These are phyloP conservation scores for Aspergillus piperis DNA, from an alignment of 2,329 filamentous ascomycete genomes.

Conservation along the genomic window DNA sequence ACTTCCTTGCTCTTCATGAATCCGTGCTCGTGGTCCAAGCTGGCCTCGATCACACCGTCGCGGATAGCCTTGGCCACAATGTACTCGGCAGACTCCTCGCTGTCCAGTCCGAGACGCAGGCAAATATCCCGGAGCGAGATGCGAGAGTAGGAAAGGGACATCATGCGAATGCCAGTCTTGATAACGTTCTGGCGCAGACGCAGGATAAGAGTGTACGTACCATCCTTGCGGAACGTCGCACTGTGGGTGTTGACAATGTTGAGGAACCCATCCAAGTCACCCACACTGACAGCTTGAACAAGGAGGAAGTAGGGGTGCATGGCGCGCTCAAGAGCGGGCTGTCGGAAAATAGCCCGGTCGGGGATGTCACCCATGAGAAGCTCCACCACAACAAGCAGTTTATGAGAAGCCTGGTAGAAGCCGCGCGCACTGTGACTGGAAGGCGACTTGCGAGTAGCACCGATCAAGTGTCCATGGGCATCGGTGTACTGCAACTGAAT, in stretches of 20 bases:
- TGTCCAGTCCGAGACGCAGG: slow-evolving; percentile 87
- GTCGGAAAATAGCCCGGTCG: slow-evolving; percentile 89
- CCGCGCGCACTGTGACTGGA: slow-evolving; percentile 85
- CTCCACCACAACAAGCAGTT: slow-evolving; percentile 95
- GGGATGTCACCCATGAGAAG: slow-evolving; percentile 98
- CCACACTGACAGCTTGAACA: slow-evolving; percentile 93
- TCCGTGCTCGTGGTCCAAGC: slow-evolving; percentile 86
- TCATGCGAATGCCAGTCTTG: slow-evolving; percentile 98
- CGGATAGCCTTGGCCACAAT: slow-evolving; percentile 98
- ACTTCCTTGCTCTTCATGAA: slow-evolving; percentile 99
- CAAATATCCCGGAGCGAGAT: slow-evolving; percentile 98
- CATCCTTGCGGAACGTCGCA: slow-evolving; percentile 85
- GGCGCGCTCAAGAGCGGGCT: slow-evolving; percentile 80
- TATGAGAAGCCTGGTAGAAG: slow-evolving; percentile 94
- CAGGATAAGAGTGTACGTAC: slow-evolving; percentile 92
- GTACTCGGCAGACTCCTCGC: slow-evolving; percentile 97
- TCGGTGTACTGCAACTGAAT: slow-evolving; percentile 97
- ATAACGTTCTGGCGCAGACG: slow-evolving; percentile 97
- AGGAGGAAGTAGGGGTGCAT: slow-evolving; percentile 92
- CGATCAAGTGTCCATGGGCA: slow-evolving; percentile 89
- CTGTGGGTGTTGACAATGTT: slow-evolving; percentile 79
- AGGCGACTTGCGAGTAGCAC: slow-evolving; percentile 92
- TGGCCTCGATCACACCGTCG: slow-evolving; percentile 95
- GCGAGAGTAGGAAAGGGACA: slow-evolving; percentile 95
- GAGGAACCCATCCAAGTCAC: slow-evolving; percentile 91